A percentile compares a stretch with the other conserved stretches of the same genome.
Conservation (phyloP, 176 grass and related monocot species). For the Neostapfia colusana region DNA sequence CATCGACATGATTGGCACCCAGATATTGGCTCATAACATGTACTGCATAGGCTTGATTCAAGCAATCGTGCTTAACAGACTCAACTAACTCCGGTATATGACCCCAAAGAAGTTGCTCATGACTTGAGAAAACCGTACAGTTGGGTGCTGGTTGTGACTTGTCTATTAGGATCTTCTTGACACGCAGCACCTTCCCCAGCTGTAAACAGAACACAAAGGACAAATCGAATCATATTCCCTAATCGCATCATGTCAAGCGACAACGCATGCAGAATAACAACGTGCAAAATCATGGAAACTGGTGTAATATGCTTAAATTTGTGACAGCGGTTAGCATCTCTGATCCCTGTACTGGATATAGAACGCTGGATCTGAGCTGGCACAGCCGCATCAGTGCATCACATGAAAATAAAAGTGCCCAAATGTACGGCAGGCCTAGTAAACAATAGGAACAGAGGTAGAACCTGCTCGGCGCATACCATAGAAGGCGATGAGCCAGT, state of each 20-base stretch:
- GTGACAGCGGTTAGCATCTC: not conserved
- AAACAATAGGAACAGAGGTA: not conserved
- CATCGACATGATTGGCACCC: conserved; percentile 61
- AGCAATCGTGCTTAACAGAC: conserved; percentile 58
- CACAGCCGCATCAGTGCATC: not conserved
- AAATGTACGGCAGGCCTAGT: not conserved
- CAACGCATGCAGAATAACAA: not conserved
- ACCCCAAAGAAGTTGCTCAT: conserved; percentile 73
- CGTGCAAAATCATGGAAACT: not conserved
- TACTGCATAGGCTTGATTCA: conserved; percentile 58
- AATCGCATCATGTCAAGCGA: not conserved
- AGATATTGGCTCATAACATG: conserved; percentile 76
- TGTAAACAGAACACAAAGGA: conserved; percentile 28
- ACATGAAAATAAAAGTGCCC: not conserved
- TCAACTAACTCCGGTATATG: conserved; percentile 56
- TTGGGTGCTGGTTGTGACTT: conserved; percentile 35
- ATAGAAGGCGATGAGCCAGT: conserved; percentile 58
- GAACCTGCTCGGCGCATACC: conserved; percentile 43
- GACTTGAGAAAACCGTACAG: conserved; percentile 59
- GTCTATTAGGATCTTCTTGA: conserved; percentile 66
- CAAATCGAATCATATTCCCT: not conserved
- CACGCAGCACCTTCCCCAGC: conserved; percentile 81
- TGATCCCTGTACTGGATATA: not conserved
- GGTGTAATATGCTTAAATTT: conserved; percentile 1
- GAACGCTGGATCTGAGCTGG: conserved; percentile 1